Base-by-base conservation (phyloP, 768 basidiomycete species). In the Amanita molliuscula region DNA sequence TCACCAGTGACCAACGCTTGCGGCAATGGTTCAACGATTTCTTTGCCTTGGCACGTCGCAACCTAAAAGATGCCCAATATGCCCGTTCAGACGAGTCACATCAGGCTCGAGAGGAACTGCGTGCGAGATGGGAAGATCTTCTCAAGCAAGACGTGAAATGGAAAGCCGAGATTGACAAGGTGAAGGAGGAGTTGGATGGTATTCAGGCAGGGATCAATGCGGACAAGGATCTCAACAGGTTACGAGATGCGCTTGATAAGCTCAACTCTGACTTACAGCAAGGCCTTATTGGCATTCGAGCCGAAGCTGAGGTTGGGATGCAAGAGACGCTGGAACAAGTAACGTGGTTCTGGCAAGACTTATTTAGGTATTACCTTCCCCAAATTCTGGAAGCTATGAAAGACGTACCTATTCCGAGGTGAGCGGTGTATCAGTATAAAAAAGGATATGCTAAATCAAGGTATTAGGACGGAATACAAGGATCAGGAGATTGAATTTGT, bases 321-420 rank as follows among this genome's bases (percentile, higher is more conserved):
- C 73, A 80, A 58, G 72, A 72, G 8, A 72, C 75, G 3, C 58
- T 82, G 54, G 80, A 84, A 48, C 75, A 81, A 41, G 74, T 76
- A 4, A 74, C 80, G 1, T 88, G 85, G 85, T 77, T 87, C 65
- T 86, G 82, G 82, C 76, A 82, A 61, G 90, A 93, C 53, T 53
- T 90, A 6, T 82, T 88, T 69, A 85, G 82, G 56, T 83, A 89
- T 13, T 90, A 89, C 58, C 61, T 85, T 0, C 88, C 88, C 13
- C 73, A 75, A 7, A 29, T 77, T 1, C 60, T 84, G 49, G 56
- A 53, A 23, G 64, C 75, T 58, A 54, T 86, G 60, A 76, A 77
- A 56, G 75, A 77, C 47, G 63, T 87, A 11, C 84, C 84, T 9
- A 84, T 87, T 44, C 85, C 85, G 5, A 74, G 84, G 84, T 79